A percentile compares a stretch with the other conserved stretches of the same genome.
These are phyloP conservation scores for Hordeum marinum DNA, from an alignment of 176 grass and related monocot genomes.

Conservation along the genomic window DNA sequence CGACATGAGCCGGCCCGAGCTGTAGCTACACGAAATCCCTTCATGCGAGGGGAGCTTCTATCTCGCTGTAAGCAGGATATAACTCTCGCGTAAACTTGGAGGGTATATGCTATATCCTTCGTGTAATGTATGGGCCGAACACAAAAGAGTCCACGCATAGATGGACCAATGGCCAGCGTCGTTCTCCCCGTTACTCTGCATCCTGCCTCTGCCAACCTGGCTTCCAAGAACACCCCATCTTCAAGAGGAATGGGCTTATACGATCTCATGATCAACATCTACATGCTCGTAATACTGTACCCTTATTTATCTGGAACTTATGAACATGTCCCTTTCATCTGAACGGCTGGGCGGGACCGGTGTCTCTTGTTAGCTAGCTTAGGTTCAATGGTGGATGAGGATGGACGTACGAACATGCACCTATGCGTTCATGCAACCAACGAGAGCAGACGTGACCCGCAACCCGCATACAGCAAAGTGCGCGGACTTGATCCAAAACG, in stretches of 20 bases:
- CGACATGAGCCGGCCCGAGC: too few relatives aligned
- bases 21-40: too few relatives aligned
- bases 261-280: neutral
- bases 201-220: neutral
- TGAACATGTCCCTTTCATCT: neutral
- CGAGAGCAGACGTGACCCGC: neutral
- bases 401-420: neutral
- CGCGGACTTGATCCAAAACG: neutral
- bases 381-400: neutral
- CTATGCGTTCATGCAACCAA: neutral
- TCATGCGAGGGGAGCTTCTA: too few relatives aligned
- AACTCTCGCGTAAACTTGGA: too few relatives aligned
- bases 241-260: neutral
- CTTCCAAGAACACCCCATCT: neutral
- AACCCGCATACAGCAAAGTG: neutral
- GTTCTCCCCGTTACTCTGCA: neutral
- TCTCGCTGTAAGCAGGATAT: too few relatives aligned
- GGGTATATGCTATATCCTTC: too few relatives aligned
- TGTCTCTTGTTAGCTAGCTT: neutral
- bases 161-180: neutral
- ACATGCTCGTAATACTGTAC: neutral
- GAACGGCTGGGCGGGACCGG: neutral
- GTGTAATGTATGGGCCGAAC: neutral
- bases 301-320: neutral
- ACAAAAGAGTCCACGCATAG: neutral